Base-by-base conservation (phyloP, 1,139 yeast species). In the Taphrina pruni region DNA sequence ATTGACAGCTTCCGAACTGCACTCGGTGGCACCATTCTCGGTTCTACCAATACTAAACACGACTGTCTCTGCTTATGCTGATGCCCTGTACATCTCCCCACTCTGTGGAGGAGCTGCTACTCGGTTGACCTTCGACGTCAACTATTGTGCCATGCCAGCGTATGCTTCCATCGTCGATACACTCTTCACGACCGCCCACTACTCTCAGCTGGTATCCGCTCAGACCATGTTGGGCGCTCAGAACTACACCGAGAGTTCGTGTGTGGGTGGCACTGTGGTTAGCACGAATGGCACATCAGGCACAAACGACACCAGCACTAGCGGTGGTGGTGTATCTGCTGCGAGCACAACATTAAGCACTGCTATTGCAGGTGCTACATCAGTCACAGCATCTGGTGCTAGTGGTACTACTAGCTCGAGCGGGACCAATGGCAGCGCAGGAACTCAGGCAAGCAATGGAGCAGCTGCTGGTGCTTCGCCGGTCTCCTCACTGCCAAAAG, bases 11-110 rank as follows among this genome's bases (percentile, higher is more conserved):
- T 50, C 54, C n/a, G 54, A 50, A 35, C 54, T 50, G 54, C 54
- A 50, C 36, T 50, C 54, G n/a, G 54, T 50, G 12, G 54, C 54
- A 50, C 54, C 54, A 21, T 50, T 50, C 54, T 50, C 54, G 11
- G 36, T 21, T 21, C 12, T 11, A 21, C 54, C 54, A 21, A 26
- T 2, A 21, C 54, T 50, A 8, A 50, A 50, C 54, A 50, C 54
- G 36, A 50, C 54, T 11, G 54, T 50, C 36, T 50, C 54, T 50
- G 54, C 54, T 35, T 50, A 50, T 50, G 54, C 54, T 8, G 54
- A 50, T 21, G 9, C 36, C n/a, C n/a, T 50, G 1, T 9, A 14
- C 9, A 36, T 50, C 12, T 50, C 54, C 6, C 54, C 54, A 17
- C 54, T 50, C n/a, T 50, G 54, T 21, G 54, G 54, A 21, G 54